phyloP scores from a whole-genome alignment of 2,329 filamentous ascomycete species.

The Ascomycota sp. region DNA sequence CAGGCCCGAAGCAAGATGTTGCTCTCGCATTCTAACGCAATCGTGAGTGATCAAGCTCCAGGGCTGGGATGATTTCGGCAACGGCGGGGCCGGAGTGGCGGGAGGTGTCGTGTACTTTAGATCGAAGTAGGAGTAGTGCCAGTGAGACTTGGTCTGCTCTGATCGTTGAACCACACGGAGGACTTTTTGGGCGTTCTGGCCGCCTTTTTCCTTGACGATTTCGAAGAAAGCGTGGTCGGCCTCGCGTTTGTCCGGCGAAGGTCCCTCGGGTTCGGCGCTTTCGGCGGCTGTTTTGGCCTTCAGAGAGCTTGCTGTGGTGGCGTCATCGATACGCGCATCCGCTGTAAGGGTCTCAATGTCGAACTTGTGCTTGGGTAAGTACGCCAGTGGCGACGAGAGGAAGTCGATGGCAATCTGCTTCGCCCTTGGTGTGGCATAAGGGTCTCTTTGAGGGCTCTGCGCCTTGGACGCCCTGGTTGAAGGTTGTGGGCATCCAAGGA shows the following conservation, averaged over 20 bases:
- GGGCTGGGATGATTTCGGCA: constrained; percentile 12
- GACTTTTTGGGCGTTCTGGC: constrained; percentile 23
- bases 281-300: constrained; percentile 17
- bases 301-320: constrained; percentile 33
- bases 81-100: constrained; percentile 10
- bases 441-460: constrained; percentile 4
- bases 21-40: constrained; percentile 23
- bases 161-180: constrained; percentile 30
- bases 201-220: constrained; percentile 15
- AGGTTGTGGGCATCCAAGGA: constrained; percentile 9
- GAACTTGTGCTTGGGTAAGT: constrained; percentile 37
- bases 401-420: constrained; percentile 22
- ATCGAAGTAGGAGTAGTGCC: constrained; percentile 30
- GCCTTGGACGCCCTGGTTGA: constrained; percentile 1
- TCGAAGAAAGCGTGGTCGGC: constrained; percentile 8
- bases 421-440: constrained; percentile 22
- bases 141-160: constrained; percentile 14
- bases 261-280: constrained; percentile 3
- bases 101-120: constrained; percentile 9
- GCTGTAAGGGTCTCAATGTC: constrained; percentile 41
- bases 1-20: constrained; percentile 41
- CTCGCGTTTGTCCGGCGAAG: constrained; percentile 4
- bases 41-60: constrained; percentile 30
- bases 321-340: constrained; percentile 37
- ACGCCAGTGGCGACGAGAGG: constrained; percentile 26